Evolutionary conservation across 2,329 filamentous ascomycete species (phyloP).

Genomic region (Alternaria brassicicola): DNA sequence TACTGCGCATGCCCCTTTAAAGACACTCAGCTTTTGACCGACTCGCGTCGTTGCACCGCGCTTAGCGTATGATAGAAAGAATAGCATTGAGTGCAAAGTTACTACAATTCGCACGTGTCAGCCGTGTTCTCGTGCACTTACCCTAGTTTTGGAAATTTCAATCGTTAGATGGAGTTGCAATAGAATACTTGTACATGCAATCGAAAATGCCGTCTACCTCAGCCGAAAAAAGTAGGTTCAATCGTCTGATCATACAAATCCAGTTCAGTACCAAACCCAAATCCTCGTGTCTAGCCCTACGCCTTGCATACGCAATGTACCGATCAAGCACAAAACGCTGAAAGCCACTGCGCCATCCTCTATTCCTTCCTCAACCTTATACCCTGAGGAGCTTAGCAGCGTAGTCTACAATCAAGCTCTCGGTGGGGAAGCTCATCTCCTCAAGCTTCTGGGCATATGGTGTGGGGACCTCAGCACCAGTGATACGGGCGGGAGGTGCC

Average conservation of each 20-base stretch:
- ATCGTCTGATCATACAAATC: constrained; percentile 37
- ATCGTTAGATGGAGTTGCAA: constrained; percentile 20
- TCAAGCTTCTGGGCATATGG: constrained; percentile 93
- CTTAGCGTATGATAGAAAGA: not conserved
- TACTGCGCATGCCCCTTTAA: too few relatives aligned
- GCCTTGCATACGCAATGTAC: not conserved
- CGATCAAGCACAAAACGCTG: not conserved
- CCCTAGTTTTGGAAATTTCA: not conserved
- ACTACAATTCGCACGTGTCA: not conserved
- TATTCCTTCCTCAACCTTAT: constrained; percentile 51
- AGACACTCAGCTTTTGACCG: too few relatives aligned
- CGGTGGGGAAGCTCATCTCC: constrained; percentile 92
- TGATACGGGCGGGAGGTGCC: constrained; percentile 90
- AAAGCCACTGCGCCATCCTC: not conserved
- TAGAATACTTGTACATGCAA: constrained; percentile 31
- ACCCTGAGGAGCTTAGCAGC: constrained; percentile 86
- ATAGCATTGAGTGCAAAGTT: accelerated
- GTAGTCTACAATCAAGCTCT: constrained; percentile 84
- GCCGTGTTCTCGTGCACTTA: not conserved
- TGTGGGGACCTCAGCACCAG: constrained; percentile 95
- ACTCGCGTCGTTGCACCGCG: too few relatives aligned
- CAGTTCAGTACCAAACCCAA: not conserved
- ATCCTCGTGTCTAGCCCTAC: constrained; percentile 7
- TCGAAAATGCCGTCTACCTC: constrained; percentile 19
- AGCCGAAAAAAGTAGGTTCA: constrained; percentile 12